Conservation (phyloP, 495 filamentous ascomycete genomes). For the Penicillium salamii region DNA sequence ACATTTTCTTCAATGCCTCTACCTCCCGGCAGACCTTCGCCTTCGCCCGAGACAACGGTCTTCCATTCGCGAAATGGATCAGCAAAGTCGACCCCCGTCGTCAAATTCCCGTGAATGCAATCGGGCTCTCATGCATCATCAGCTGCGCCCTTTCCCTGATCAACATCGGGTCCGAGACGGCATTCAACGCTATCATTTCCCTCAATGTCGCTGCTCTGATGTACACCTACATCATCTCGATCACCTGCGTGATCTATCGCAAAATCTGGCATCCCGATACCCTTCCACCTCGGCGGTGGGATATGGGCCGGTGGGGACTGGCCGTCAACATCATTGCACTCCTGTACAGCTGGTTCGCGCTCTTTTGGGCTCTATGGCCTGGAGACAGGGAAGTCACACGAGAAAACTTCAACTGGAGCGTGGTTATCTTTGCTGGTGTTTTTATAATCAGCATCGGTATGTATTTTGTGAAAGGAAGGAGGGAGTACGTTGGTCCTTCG, state of each 20-base stretch:
- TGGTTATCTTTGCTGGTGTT: conserved; percentile 41
- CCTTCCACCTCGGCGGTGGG: conserved; percentile 39
- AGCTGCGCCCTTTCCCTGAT: conserved; percentile 27
- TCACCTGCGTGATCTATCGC: conserved; percentile 35
- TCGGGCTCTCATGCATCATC: conserved; percentile 16
- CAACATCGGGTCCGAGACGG: conserved; percentile 34
- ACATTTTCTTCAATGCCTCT: conserved; percentile 29
- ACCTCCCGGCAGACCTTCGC: conserved; percentile 37
- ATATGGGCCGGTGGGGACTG: conserved; percentile 32
- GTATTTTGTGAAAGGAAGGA: conserved; percentile 29
- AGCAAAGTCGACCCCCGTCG: conserved; percentile 30
- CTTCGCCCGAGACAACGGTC: conserved; percentile 44
- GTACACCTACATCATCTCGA: conserved; percentile 32
- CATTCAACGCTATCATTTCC: conserved; percentile 45
- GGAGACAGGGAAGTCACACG: conserved; percentile 28
- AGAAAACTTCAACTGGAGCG: conserved; percentile 48
- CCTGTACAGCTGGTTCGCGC: conserved; percentile 22
- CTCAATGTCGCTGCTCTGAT: conserved; percentile 37
- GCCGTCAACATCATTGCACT: conserved; percentile 35
- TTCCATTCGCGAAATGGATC: conserved; percentile 29
- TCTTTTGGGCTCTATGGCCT: conserved; percentile 46
- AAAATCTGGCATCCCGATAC: conserved; percentile 30
- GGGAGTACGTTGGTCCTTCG: conserved; percentile 28
- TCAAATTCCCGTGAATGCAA: conserved; percentile 48
- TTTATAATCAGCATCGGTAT: conserved; percentile 34